These are phyloP conservation scores for Hypomyces rosellus DNA, from an alignment of 2,329 filamentous ascomycete species.

Conservation along the genomic window DNA sequence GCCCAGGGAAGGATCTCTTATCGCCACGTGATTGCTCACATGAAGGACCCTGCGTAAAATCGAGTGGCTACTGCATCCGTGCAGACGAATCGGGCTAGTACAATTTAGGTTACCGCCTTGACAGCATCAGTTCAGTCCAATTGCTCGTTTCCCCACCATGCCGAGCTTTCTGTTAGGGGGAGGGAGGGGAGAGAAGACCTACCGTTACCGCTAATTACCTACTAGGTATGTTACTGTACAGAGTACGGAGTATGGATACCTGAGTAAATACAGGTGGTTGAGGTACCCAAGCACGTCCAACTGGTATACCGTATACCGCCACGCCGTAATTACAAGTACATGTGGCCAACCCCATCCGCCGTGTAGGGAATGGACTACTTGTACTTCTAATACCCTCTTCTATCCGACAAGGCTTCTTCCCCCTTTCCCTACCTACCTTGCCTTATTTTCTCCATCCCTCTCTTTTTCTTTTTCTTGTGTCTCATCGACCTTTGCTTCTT, in stretches of 20 bases:
- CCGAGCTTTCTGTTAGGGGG: too few species aligned
- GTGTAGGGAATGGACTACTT: neutral
- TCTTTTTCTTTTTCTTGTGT: neutral
- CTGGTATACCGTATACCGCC: constrained; percentile 6
- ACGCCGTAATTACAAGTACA: constrained; percentile 11
- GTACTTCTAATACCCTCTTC: constrained; percentile 7
- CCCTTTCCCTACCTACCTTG: constrained; percentile 5
- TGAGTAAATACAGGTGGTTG: too few species aligned
- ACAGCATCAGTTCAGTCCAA: too few species aligned
- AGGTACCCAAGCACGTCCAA: too few species aligned
- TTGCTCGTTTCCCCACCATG: too few species aligned
- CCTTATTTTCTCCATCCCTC: neutral
- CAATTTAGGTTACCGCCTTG: too few species aligned
- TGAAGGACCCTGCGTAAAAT: neutral
- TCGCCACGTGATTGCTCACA: constrained; percentile 20
- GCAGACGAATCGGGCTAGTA: too few species aligned
- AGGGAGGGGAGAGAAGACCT: too few species aligned
- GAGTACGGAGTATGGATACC: too few species aligned
- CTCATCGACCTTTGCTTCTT: neutral
- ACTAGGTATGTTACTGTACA: too few species aligned
- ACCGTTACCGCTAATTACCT: too few species aligned
- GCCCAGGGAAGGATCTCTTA: constrained; percentile 7
- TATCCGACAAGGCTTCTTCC: constrained; percentile 1
- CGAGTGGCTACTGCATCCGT: too few species aligned
- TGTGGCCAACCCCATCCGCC: constrained; percentile 6